Evolutionary conservation across 228 moss, liverwort and hornwort genomes (phyloP), one percentile per base, ranked within the genome.

Genomic region (Sphagnum fallax): DNA sequence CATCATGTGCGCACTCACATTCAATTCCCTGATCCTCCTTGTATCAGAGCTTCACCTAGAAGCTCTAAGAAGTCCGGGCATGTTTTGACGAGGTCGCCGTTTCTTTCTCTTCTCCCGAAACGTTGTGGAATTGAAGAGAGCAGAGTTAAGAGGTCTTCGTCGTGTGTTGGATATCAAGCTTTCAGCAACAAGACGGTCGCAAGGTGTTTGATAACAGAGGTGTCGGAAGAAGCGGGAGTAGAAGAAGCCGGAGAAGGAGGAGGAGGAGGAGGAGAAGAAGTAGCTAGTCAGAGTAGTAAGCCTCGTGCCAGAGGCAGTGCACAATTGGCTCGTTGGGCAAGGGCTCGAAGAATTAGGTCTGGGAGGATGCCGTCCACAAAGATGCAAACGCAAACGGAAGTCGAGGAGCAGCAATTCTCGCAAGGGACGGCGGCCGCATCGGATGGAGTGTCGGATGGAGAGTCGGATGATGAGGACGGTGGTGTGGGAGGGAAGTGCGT

Each of bases 311-410:
- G 75, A 52, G 80, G 74, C 14, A 95, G 92, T 52, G 83, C 88
- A 9, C 92, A 92, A 80, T 78, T 95, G 65, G 71, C 87, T 50
- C 74, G 89, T n/a, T 95, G 95, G 95, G 95, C 95, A 72, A 79
- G 95, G 63, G 89, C 92, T 53, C 76, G 95, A 50, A 76, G 83
- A 75, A 83, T 92, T 70, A 72, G 92, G 49, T 83, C 89, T 10
- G 89, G 90, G 16, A 87, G 82, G 75, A 47, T 80, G 50, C 70
- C 64, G 4, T 80, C 80, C 13, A 6, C 53, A 13, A 76, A 77
- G 50, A 52, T 74, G 4, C 73, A 68, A 8, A 64, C 51, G 6
- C 80, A 77, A 51, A 50, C 60, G 0, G 72, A 50, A 8, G 84
- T 74, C 55, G 18, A 70, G 9, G 51, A 52, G 48, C 68, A 67